phyloP scores from a whole-genome alignment of 2,329 filamentous ascomycete species.

The Fusarium sp. region DNA sequence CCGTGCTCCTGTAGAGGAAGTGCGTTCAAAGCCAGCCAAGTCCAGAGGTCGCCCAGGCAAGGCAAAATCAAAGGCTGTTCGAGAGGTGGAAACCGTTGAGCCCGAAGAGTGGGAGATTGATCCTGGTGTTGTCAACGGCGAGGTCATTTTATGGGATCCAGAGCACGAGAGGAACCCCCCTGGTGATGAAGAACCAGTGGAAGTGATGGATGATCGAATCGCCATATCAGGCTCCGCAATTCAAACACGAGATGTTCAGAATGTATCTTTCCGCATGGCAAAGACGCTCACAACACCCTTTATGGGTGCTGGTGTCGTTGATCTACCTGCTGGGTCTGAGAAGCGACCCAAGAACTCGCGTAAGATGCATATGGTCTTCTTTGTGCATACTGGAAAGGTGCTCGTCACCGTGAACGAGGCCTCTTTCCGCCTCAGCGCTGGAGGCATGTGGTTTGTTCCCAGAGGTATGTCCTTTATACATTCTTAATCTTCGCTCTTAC shows the following conservation, averaged over 20 bases:
- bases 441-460: slow-evolving; percentile 94
- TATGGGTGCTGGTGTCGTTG: slow-evolving; percentile 90
- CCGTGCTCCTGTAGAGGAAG: slow-evolving; percentile 71
- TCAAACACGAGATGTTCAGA: slow-evolving; percentile 67
- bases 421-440: slow-evolving; percentile 83
- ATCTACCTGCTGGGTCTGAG: slow-evolving; percentile 82
- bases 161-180: slow-evolving; percentile 66
- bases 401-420: slow-evolving; percentile 80
- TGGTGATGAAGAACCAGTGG: slow-evolving; percentile 64
- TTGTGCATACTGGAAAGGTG: slow-evolving; percentile 85
- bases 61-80: slow-evolving; percentile 48
- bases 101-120: slow-evolving; percentile 78
- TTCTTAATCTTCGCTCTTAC: slow-evolving; percentile 6
- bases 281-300: slow-evolving; percentile 88
- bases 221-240: slow-evolving; percentile 68
- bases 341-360: slow-evolving; percentile 93
- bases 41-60: slow-evolving; percentile 46
- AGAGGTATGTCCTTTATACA: slow-evolving; percentile 73
- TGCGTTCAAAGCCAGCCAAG: slow-evolving; percentile 40
- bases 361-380: slow-evolving; percentile 98
- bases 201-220: slow-evolving; percentile 65
- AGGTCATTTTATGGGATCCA: slow-evolving; percentile 72
- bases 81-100: slow-evolving; percentile 63
- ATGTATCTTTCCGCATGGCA: slow-evolving; percentile 84
- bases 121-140: slow-evolving; percentile 71